phyloP scores from a whole-genome alignment of 768 basidiomycete species.

The Phaeotremella fagi region DNA sequence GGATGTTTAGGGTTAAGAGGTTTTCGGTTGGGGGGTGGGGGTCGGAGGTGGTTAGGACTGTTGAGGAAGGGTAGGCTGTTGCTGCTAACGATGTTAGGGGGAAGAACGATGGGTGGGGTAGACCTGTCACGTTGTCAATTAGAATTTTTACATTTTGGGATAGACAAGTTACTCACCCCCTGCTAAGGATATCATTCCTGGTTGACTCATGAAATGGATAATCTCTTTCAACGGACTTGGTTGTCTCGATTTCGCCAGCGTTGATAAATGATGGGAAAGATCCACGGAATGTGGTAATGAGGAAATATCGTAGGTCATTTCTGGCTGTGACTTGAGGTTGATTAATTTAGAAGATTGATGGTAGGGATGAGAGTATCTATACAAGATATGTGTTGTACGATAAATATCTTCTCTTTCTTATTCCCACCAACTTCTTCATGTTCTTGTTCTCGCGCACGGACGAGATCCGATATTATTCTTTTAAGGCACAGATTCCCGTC shows the following conservation, averaged over 20 bases:
- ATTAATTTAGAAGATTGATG: no score
- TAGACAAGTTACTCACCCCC: conserved; percentile 1
- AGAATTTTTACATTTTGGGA: neutral
- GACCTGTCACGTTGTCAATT: neutral
- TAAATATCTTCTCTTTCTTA: no score
- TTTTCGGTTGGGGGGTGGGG: neutral
- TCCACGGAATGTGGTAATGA: neutral
- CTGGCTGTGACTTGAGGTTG: no score
- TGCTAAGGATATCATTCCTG: conserved; percentile 6
- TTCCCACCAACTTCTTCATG: no score
- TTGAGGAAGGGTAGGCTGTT: conserved; percentile 5
- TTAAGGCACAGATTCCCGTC: no score
- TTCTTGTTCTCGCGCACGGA: no score
- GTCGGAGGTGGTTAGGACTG: conserved; percentile 1
- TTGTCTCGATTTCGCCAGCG: neutral
- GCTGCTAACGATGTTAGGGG: conserved; percentile 2
- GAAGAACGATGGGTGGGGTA: conserved; percentile 9
- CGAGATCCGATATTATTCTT: no score
- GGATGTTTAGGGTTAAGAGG: neutral
- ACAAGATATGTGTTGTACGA: no score
- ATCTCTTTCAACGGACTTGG: conserved; percentile 10
- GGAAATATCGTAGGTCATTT: no score
- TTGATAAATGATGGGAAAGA: conserved; percentile 3
- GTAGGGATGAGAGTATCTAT: no score
- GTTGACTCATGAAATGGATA: conserved; percentile 4